Base-by-base conservation (phyloP, 768 basidiomycete species). In the Russula sp. region DNA sequence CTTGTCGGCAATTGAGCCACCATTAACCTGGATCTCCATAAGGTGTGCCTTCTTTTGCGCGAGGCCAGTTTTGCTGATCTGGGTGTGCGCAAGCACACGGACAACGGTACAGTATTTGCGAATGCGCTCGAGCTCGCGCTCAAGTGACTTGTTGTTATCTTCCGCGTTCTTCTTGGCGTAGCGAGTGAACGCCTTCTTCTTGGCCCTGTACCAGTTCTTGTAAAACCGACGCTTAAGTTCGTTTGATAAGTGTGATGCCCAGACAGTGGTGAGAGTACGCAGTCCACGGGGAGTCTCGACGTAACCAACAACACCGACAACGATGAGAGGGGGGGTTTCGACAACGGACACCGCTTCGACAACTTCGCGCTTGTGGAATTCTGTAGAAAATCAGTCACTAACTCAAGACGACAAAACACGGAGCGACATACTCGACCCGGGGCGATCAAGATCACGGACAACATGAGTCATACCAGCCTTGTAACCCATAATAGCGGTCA, bases 151-250 rank as follows among this genome's bases (percentile, higher is more conserved):
- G 75, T 93, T 94, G 70, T 85, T 84, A 73, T 94, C 90, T 77
- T 98, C 96, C 63, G 95, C 90, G 77, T 96, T 90, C 82, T 96
- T 98, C 88, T 97, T 97, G 76, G 97, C 95, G 79, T 99, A 99
- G 76, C 94, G 93, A 74, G 97, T 99, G 87, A 98, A 99, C 46
- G 97, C 97, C 88, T 99, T 99, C 87, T 98, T 98, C 91, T 99
- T 99, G 56, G 94, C 96, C 71, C 92, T 89, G 84, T 98, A 98
- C 95, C 96, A 98, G 86, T 96, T 97, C 85, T 94, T 95, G 90
- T 98, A 98, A 89, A 99, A 98, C 72, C 97, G 87, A 74, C 97
- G 92, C 81, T 96, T 99, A 76, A 98, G 76, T 76, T 98, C 95
- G 77, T 98, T 97, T 44, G 93, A 95, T 49, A 99, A 85, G 78